phyloP scores from a whole-genome alignment of 2,329 filamentous ascomycete species.

The Bipolaris oryzae region DNA sequence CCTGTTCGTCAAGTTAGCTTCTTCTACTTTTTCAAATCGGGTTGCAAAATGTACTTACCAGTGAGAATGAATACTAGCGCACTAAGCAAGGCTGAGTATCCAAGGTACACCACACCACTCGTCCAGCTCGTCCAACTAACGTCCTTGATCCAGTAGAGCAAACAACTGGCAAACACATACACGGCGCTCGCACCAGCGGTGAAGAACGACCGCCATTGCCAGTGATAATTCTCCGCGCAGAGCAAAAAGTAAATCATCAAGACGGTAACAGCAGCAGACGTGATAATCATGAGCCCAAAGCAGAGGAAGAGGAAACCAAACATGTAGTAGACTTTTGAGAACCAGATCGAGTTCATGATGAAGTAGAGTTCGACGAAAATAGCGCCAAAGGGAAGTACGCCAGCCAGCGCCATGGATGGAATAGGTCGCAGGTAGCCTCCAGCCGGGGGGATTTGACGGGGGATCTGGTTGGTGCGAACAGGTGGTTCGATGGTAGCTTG shows the following conservation, averaged over 20 bases:
- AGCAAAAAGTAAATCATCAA: conserved; percentile 96
- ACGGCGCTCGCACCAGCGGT: conserved; percentile 87
- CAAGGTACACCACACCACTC: conserved; percentile 88
- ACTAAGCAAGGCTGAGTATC: conserved; percentile 87
- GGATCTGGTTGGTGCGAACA: conserved; percentile 96
- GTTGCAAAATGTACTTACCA: conserved; percentile 63
- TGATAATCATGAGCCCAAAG: conserved; percentile 97
- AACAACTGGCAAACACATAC: conserved; percentile 90
- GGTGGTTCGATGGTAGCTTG: conserved; percentile 72
- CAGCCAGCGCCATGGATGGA: conserved; percentile 89
- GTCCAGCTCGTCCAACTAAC: conserved; percentile 83
- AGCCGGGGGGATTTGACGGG: conserved; percentile 88
- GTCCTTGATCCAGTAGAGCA: conserved; percentile 90
- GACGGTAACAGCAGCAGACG: conserved; percentile 88
- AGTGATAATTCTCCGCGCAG: conserved; percentile 96
- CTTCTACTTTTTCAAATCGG: neutral
- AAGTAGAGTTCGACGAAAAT: conserved; percentile 99
- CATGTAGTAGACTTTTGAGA: conserved; percentile 99
- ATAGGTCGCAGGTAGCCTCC: conserved; percentile 83
- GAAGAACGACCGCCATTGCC: conserved; percentile 96
- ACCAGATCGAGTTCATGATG: conserved; percentile 99
- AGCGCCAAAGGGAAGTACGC: conserved; percentile 90
- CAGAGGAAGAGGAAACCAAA: conserved; percentile 98
- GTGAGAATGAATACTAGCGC: conserved; percentile 93
- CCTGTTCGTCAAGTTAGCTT: conserved; percentile 59